Evolutionary conservation across 2,329 filamentous ascomycete species (phyloP).

Genomic region (Fusarium sp.): DNA sequence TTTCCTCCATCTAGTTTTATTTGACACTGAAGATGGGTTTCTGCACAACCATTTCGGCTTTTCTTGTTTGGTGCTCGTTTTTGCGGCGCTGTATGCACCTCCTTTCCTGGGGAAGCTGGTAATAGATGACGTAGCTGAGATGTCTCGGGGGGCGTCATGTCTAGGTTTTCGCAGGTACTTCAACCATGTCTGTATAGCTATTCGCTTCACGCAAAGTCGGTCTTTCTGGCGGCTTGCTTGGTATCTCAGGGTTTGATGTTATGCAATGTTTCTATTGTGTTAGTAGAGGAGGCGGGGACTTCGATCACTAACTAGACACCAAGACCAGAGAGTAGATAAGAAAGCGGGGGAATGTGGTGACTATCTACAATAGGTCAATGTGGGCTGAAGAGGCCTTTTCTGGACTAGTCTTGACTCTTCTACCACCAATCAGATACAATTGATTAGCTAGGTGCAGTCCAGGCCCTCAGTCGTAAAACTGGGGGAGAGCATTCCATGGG

Average conservation of each 20-base stretch:
- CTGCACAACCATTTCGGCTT: background rate
- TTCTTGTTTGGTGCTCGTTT: background rate
- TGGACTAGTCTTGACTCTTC: background rate
- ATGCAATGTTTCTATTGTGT: background rate
- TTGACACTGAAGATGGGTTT: background rate
- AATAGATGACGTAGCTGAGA: background rate
- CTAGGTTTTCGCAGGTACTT: rapidly evolving
- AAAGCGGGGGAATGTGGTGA: background rate
- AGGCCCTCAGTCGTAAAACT: too few species aligned
- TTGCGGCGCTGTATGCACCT: background rate
- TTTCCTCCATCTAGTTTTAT: rapidly evolving
- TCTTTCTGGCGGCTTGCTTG: too few species aligned
- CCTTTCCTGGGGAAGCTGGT: background rate
- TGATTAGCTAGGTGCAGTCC: background rate
- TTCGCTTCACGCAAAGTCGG: too few species aligned
- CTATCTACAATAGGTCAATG: background rate
- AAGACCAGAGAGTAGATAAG: background rate
- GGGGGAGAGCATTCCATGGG: background rate
- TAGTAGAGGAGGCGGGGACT: background rate
- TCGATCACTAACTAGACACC: background rate
- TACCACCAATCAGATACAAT: background rate
- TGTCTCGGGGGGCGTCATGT: background rate
- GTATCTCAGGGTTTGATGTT: background rate
- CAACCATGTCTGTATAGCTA: too few species aligned
- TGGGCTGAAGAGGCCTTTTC: background rate